These are phyloP conservation scores for Candida montana DNA, from an alignment of 805 yeast genomes.

Conservation along the genomic window DNA sequence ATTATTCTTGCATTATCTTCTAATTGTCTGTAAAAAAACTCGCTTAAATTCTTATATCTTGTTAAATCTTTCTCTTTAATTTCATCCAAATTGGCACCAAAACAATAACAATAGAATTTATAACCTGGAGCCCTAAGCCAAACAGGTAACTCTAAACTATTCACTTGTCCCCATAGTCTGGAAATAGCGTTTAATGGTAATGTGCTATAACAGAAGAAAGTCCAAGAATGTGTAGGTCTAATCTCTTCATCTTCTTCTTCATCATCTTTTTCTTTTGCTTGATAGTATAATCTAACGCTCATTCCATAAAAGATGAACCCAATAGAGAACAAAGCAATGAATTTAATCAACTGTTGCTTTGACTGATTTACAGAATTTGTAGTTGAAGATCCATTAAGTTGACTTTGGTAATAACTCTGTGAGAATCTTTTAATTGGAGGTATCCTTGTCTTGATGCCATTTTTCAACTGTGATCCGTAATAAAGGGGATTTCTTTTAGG, in stretches of 20 bases:
- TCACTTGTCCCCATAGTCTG: slow-evolving; percentile 91
- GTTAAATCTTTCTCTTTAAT: slow-evolving; percentile 77
- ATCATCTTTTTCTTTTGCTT: slow-evolving; percentile 16
- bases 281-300: slow-evolving; percentile 24
- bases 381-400: slow-evolving; percentile 20
- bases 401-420: slow-evolving; percentile 16
- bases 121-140: slow-evolving; percentile 86
- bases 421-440: slow-evolving; percentile 25
- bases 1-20: slow-evolving; percentile 77
- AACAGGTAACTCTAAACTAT: slow-evolving; percentile 74
- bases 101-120: slow-evolving; percentile 66
- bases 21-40: slow-evolving; percentile 83
- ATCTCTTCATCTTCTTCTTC: slow-evolving; percentile 25
- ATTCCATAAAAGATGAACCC: slow-evolving; percentile 26
- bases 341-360: slow-evolving; percentile 22
- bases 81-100: slow-evolving; percentile 88
- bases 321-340: slow-evolving; percentile 24
- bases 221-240: slow-evolving; percentile 78
- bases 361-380: slow-evolving; percentile 11
- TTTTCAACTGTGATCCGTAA: slow-evolving; percentile 31
- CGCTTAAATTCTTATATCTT: slow-evolving; percentile 75
- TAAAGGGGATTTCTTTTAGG: slow-evolving; percentile 45
- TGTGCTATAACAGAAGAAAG: slow-evolving; percentile 81
- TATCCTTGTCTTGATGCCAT: slow-evolving; percentile 24
- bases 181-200: slow-evolving; percentile 88